Evolutionary conservation across 495 filamentous ascomycete genomes (phyloP), one percentile per base, ranked within the genome.

Genomic region (Penicillium goetzii): DNA sequence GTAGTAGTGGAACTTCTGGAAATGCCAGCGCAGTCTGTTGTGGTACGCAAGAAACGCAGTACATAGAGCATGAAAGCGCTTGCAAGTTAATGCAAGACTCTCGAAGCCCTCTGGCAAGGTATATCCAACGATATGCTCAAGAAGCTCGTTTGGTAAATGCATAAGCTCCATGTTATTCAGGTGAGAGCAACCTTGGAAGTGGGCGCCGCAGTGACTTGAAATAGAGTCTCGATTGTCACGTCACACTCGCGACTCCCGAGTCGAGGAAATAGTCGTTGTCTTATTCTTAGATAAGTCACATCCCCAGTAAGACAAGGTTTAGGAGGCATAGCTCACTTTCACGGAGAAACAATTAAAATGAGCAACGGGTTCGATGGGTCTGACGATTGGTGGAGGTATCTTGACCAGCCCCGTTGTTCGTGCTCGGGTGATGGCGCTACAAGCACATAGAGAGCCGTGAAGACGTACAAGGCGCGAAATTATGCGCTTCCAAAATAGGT

Each of bases 11-110:
- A 78, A 76, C 26, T 65, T 51, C 63, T 53, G 69, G 60, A 76
- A 78, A 50, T 61, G 73, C 47, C 41, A 71, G 68, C 73, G 69
- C 30, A 78, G 69, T 58, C 64, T 55, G 66, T 75, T 72, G 67
- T 80, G 71, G 49, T 57, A 61, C 55, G 59, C 40, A 56, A 80
- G 61, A 72, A 73, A 52, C 23, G 70, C 54, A 51, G 63, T 69
- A 62, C 71, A 75, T 56, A 64, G 50, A 21, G 47, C 56, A 60
- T 72, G 58, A 36, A 74, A 62, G 62, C 47, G 67, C 68, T 64
- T 77, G 65, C 74, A 80, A 54, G 74, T 75, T 47, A 76, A 66
- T 58, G 70, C 74, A 59, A 80, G 28, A 68, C 74, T 75, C 67
- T 77, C 76, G 60, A 80, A 75, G 25, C 76, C 75, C 60, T 76